Evolutionary conservation across 495 filamentous ascomycete species (phyloP), one percentile per base, ranked within the genome.

Genomic region (Trichocladium uniseriatum): DNA sequence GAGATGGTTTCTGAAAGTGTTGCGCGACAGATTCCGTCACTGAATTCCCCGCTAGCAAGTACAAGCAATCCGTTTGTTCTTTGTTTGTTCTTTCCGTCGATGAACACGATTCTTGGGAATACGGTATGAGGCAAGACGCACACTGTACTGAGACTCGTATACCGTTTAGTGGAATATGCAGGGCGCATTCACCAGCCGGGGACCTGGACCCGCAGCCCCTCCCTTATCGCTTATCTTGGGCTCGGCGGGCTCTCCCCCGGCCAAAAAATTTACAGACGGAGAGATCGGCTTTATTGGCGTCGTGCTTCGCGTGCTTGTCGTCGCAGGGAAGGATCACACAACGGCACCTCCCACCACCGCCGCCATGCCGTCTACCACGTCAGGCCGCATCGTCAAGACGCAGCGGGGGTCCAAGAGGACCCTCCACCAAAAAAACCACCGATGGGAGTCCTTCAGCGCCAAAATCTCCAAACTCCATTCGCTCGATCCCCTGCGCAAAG

Each of bases 401-500:
- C 75, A 73, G 45, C 81, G 82, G 67, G 68, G 74, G 50, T 82
- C 84, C 69, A 71, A 66, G 57, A 74, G 79, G 53, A 95, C 89
- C 8, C 70, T 73, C 53, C 84, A 89, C 27, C 81, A 81, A 53
- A 89, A 86, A 56, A 81, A 83, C 27, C 86, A 95, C 64, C 77
- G 84, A 65, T 97, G 88, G 77, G 86, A 99, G 71, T 80, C 82
- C 41, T 99, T 99, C 68, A 89, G 86, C 31, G 74, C 82, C 65
- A 94, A 95, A 62, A 87, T 99, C 61, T 80, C 89, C 54, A 95
- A 92, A 65, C 74, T 97, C 64, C 90, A 73, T 59, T 76, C 75
- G 31, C 75, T 99, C 71, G 90, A 97, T 59, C 91, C 92, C 18
- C 79, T 96, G 54, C 86, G 90, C 55, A 80, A 80, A 68, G 83